Conservation (phyloP, 345 rosid genomes). For the Rhodamnia argentea region DNA sequence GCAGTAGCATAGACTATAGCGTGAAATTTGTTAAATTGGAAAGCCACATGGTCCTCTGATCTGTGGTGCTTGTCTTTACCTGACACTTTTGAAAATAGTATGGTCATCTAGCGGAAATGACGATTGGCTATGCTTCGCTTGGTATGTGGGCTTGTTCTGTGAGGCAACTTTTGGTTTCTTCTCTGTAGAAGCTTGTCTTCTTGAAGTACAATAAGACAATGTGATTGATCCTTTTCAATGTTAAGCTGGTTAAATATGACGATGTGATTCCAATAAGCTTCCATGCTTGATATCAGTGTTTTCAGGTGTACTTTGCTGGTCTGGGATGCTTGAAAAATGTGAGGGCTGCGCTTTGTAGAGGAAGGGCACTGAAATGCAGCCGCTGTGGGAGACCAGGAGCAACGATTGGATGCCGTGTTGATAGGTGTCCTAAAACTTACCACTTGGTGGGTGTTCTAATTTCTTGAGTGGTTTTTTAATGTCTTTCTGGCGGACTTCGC, state of each 20-base stretch:
- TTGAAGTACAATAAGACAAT: neutral
- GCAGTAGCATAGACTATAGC: neutral
- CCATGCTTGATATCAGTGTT: neutral
- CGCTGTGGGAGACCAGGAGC: conserved; percentile 99
- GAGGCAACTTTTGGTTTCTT: neutral
- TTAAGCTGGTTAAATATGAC: neutral
- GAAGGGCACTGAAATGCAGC: conserved; percentile 86
- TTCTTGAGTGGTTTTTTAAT: neutral
- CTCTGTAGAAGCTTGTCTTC: neutral
- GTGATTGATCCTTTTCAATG: neutral
- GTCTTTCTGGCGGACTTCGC: neutral
- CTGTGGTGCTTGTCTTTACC: neutral
- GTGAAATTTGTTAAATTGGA: neutral
- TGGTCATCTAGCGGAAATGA: neutral
- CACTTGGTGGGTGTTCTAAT: conserved; percentile 64
- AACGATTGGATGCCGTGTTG: conserved; percentile 98
- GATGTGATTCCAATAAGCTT: neutral
- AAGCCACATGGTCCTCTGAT: neutral
- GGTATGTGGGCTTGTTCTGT: neutral
- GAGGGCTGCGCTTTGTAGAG: conserved; percentile 94
- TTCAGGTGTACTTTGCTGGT: conserved; percentile 97
- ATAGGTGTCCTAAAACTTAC: conserved; percentile 94
- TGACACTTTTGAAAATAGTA: neutral
- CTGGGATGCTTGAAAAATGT: conserved; percentile 91
- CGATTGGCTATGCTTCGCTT: neutral